Evolutionary conservation across 139 green algal genomes (phyloP), one percentile per base, ranked within the genome.

Genomic region (Chlamydomonas asymmetrica): DNA sequence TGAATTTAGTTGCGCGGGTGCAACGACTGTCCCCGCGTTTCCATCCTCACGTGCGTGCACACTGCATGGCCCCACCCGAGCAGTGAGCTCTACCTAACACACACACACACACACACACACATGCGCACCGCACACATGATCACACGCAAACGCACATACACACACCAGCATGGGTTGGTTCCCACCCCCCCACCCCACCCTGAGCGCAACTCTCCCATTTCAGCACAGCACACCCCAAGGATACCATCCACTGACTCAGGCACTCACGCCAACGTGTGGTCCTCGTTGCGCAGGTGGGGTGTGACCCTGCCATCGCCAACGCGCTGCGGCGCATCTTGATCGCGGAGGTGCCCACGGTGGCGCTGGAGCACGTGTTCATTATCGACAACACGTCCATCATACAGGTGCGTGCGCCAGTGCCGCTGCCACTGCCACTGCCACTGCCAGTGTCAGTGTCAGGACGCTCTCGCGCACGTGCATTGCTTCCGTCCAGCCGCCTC

Each of bases 331-430:
- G 96, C 20, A 98, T 98, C 66, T 90, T 99, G 35, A 97, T 98
- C 25, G 80, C 92, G 1, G 96, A 99, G 78, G 87, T 98, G 31
- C 96, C 96, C 6, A 98, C 95, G 0, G 91, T 99, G 79, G 96
- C 96, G 0, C 97, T 98, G 32, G 95, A 99, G 88, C 94, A 98
- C 75, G 95, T 99, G 18, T 99, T 95, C 82, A 88, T 98, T 25
- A 66, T 96, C 25, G 93, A 99, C 91, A 99, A 99, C 87, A 98
- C 96, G 1, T 94, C 85, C 25, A 92, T 98, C 63, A 94, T 99
- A 22, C 82, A 92, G 84, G 90, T 91, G 63, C 1, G 74, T 18
- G 5, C 10, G 43, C n/a, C n/a, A n/a, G n/a, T n/a, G n/a, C n/a
- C n/a, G n/a, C n/a, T n/a, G n/a, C n/a, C n/a, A n/a, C n/a, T n/a